Percentiles rank a stretch among this genome's conserved stretches.
These are phyloP conservation scores for Lagenidium sp. DNA, from an alignment of 352 stramenopile genomes.

Conservation along the genomic window DNA sequence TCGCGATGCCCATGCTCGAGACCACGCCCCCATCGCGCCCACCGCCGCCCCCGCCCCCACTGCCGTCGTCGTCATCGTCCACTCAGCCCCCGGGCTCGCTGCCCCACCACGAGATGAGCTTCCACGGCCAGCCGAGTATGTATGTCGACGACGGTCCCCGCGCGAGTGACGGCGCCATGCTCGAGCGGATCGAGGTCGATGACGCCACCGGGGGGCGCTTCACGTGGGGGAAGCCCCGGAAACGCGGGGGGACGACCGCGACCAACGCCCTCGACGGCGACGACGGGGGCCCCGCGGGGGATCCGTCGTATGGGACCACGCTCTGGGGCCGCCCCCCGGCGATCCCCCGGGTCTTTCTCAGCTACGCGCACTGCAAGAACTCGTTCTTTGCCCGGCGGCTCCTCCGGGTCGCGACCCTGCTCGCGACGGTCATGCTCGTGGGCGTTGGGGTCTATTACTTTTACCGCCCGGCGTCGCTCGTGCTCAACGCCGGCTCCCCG, in stretches of 20 bases:
- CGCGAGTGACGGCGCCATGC: too few relatives aligned
- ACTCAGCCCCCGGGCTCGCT: conserved; percentile 1
- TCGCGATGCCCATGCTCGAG: too few relatives aligned
- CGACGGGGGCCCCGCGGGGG: too few relatives aligned
- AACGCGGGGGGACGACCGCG: not conserved
- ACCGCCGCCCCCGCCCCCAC: too few relatives aligned
- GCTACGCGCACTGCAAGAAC: conserved; percentile 52
- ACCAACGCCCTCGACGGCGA: not conserved
- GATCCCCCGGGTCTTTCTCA: conserved; percentile 52
- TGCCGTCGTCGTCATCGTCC: too few relatives aligned
- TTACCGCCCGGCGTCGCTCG: conserved; percentile 35
- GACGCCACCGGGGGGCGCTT: too few relatives aligned
- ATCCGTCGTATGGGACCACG: too few relatives aligned
- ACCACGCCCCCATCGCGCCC: too few relatives aligned
- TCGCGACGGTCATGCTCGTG: conserved; percentile 28
- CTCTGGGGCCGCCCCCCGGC: too few relatives aligned
- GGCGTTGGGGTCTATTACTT: conserved; percentile 66
- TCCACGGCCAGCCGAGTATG: not conserved
- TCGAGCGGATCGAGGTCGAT: too few relatives aligned
- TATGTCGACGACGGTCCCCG: too few relatives aligned
- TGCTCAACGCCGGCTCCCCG: conserved; percentile 23
- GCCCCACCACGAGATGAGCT: conserved; percentile 4
- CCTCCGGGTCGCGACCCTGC: conserved; percentile 27
- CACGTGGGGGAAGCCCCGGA: too few relatives aligned
- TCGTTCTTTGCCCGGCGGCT: conserved; percentile 71